A percentile compares a stretch with the other conserved stretches of the same genome.
Conservation (phyloP, 306 rosid genomes). For the Alnus rubra region DNA sequence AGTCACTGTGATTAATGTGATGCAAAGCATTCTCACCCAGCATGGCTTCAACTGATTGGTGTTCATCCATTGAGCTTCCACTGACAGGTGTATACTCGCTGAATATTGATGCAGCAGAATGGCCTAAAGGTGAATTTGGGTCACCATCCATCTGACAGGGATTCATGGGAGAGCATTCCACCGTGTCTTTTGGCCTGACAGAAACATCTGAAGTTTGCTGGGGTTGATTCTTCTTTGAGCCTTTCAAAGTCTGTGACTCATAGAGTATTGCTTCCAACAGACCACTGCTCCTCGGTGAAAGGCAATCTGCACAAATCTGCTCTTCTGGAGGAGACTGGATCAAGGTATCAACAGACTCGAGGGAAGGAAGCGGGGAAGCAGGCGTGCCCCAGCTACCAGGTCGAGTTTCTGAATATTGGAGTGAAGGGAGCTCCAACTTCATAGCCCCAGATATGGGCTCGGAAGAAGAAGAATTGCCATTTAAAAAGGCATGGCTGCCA, state of each 20-base stretch:
- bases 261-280: slow-evolving; percentile 52
- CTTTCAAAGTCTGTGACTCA: slow-evolving; percentile 33
- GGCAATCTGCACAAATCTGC: slow-evolving; percentile 35
- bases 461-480: slow-evolving; percentile 80
- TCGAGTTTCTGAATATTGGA: slow-evolving; percentile 81
- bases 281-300: slow-evolving; percentile 50
- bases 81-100: slow-evolving; percentile 53
- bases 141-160: slow-evolving; percentile 37
- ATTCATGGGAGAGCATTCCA: slow-evolving; percentile 39
- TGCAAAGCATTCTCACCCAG: slow-evolving; percentile 45
- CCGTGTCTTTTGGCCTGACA: slow-evolving; percentile 30
- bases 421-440: slow-evolving; percentile 98
- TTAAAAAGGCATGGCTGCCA: slow-evolving; percentile 66
- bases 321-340: slow-evolving; percentile 51
- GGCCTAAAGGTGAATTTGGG: slow-evolving; percentile 48
- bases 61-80: slow-evolving; percentile 52
- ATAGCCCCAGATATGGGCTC: slow-evolving; percentile 48
- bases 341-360: slow-evolving; percentile 52
- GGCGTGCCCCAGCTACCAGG: slow-evolving; percentile 50
- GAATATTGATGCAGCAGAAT: slow-evolving; percentile 50
- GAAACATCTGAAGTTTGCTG: slow-evolving; percentile 39
- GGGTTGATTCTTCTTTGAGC: slow-evolving; percentile 32
- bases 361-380: slow-evolving; percentile 47
- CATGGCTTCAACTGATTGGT: slow-evolving; percentile 37
- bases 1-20: neutral